phyloP scores from a whole-genome alignment of 2,329 filamentous ascomycete genomes.

The Aspergillus proliferans region DNA sequence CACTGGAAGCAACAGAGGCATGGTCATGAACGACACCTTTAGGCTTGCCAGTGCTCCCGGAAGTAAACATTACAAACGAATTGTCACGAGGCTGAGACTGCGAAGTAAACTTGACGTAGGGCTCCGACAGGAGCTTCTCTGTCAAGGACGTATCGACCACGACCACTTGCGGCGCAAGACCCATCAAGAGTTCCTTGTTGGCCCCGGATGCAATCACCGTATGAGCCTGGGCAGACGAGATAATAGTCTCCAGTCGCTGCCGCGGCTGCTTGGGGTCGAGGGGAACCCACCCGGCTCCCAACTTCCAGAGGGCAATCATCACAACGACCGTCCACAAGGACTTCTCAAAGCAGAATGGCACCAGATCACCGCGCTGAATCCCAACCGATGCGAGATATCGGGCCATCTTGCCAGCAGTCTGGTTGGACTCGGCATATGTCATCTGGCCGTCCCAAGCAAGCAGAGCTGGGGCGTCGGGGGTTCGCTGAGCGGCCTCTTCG shows the following conservation, averaged over 20 bases:
- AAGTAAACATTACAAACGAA: conserved; percentile 64
- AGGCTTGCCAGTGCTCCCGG: conserved; percentile 52
- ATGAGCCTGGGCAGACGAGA: background rate
- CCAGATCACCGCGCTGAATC: background rate
- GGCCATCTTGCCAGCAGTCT: conserved; percentile 4
- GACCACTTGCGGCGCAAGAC: background rate
- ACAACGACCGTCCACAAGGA: conserved; percentile 8
- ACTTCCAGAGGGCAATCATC: conserved; percentile 8
- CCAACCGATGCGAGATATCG: conserved; percentile 4
- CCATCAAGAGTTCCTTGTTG: background rate
- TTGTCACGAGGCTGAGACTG: conserved; percentile 56
- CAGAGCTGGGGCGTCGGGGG: conserved; percentile 4
- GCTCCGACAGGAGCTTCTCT: background rate
- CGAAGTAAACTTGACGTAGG: background rate
- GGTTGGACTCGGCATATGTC: conserved; percentile 7
- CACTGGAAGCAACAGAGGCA: conserved; percentile 46
- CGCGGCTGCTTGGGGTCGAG: background rate
- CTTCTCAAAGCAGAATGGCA: conserved; percentile 9
- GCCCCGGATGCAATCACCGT: background rate
- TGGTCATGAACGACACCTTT: conserved; percentile 56
- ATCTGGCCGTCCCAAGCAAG: conserved; percentile 7
- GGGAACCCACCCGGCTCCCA: conserved; percentile 4
- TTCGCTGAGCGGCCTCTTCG: conserved; percentile 2
- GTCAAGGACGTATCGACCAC: background rate
- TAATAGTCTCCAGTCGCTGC: conserved; percentile 1